phyloP scores from a whole-genome alignment of 768 basidiomycete species.

The Leccinum pellstonianum region DNA sequence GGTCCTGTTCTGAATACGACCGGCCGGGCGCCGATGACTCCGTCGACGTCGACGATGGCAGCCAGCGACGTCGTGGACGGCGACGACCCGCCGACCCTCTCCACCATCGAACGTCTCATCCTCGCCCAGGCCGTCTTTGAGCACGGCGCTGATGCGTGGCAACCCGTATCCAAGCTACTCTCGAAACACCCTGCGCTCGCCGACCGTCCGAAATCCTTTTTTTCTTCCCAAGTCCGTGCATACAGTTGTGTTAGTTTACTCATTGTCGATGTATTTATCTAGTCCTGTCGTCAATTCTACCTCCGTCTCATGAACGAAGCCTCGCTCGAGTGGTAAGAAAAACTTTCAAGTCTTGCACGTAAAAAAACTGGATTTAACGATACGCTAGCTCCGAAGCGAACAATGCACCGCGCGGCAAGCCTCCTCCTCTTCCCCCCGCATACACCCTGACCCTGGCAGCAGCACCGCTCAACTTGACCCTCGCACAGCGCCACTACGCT shows the following conservation, averaged over 20 bases:
- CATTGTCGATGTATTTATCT: conserved; percentile 16
- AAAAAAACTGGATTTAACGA: neutral
- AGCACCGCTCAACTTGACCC: conserved; percentile 65
- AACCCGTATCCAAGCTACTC: conserved; percentile 61
- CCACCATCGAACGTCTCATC: conserved; percentile 68
- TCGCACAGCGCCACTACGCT: conserved; percentile 76
- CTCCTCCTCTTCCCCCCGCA: conserved; percentile 1
- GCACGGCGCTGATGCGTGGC: conserved; percentile 70
- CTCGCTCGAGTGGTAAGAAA: conserved; percentile 57
- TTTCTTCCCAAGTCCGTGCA: conserved; percentile 57
- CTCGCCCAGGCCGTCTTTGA: conserved; percentile 88
- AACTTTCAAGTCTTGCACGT: neutral
- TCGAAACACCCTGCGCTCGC: conserved; percentile 67
- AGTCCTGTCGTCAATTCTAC: conserved; percentile 74
- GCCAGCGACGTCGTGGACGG: neutral
- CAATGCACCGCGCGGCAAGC: conserved; percentile 52
- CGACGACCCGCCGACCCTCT: conserved; percentile 16
- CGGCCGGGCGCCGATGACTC: neutral
- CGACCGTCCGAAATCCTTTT: conserved; percentile 59
- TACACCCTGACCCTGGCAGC: conserved; percentile 9
- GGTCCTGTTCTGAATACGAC: neutral
- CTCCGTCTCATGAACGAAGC: conserved; percentile 66
- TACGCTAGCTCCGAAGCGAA: conserved; percentile 49
- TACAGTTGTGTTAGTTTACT: conserved; percentile 17
- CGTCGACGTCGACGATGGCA: conserved; percentile 17